Base-by-base conservation (phyloP, 2,329 filamentous ascomycete genomes). In the Fusarium subtropicale region DNA sequence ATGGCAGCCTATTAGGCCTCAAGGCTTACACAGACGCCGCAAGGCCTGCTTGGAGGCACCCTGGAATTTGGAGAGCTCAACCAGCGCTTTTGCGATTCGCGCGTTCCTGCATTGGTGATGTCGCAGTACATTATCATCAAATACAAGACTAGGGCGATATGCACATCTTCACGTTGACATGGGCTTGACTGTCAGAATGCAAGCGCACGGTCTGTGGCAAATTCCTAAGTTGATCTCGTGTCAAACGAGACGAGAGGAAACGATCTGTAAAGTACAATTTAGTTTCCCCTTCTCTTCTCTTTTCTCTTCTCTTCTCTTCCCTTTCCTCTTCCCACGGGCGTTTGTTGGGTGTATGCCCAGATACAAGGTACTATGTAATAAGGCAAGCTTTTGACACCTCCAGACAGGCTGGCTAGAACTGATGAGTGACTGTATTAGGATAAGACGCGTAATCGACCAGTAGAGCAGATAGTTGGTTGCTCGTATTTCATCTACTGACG, bases 31-130 rank as follows among this genome's bases (percentile, higher is more conserved):
- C 24, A 26, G 48, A n/a, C 38, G 15, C 10, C 10, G 24, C 24
- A 52, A 34, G 48, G 47, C 47, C 38, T 36, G n/a, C 5, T 26
- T 50, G 12, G 45, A 11, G 13, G 15, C 31, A 15, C 16, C 12
- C 33, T 50, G 15, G 16, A 34, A 26, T 10, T 24, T 22, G 30
- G 28, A 47, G 13, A n/a, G 15, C 8, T 26, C 31, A 50, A 15
- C 16, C 31, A 36, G 46, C 46, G 31, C 46, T 34, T 11, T n/a
- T 33, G 46, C 46, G 22, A 31, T 41, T 36, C 20, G 18, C 47
- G n/a, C 28, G 48, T 52, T 52, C 48, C 48, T 52, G 48, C 48
- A 52, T 52, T 30, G n/a, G 31, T 12, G 11, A 26, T 36, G 33
- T n/a, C 39, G n/a, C 48, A 20, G 12, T 38, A 28, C 22, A 36